Evolutionary conservation across 2,329 filamentous ascomycete species (phyloP), one percentile per base, ranked within the genome.

Genomic region (Teratosphaeria epicoccoides): DNA sequence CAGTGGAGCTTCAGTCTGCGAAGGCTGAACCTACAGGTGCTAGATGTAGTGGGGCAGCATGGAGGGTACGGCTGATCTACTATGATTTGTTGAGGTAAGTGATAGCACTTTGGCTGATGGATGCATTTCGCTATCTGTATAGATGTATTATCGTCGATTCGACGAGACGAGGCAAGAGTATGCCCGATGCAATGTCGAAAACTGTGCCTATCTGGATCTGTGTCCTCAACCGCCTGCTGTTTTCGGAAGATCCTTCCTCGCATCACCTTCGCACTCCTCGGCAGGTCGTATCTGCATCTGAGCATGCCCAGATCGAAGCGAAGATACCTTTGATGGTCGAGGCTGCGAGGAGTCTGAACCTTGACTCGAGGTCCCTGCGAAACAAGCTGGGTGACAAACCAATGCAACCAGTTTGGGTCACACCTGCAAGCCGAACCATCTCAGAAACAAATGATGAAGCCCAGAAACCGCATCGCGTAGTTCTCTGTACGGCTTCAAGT

Each of bases 201-300:
- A 97, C 93, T 0, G 76, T 97, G 24, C 91, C 93, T 1, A 87
- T 95, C 56, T 98, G 93, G 93, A 90, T 87, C 68, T 81, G 84
- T 55, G 87, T 96, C 17, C 70, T 96, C 61, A 97, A 97, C 69
- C 76, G 79, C 46, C 74, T 82, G 2, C 72, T 97, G 4, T 95
- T 95, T 65, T 84, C 86, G 0, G 70, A 75, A 20, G 58, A 72
- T 2, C 58, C 61, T 17, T 63, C 66, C 14, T 70, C 67, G 20
- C 75, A 84, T 61, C 60, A 68, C 1, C 76, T 97, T 6, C 78
- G 82, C 61, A 85, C 87, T 4, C 87, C 89, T 1, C 81, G 84
- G 1, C 78, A 83, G 54, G 80, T 84, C 24, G 81, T 95, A 11
- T 83, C 85, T 3, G 73, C 73, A 46, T 91, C 86, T 1, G 88